Evolutionary conservation across 768 basidiomycete species (phyloP), one percentile per base, ranked within the genome.

Genomic region (Rhizopogon rudus): DNA sequence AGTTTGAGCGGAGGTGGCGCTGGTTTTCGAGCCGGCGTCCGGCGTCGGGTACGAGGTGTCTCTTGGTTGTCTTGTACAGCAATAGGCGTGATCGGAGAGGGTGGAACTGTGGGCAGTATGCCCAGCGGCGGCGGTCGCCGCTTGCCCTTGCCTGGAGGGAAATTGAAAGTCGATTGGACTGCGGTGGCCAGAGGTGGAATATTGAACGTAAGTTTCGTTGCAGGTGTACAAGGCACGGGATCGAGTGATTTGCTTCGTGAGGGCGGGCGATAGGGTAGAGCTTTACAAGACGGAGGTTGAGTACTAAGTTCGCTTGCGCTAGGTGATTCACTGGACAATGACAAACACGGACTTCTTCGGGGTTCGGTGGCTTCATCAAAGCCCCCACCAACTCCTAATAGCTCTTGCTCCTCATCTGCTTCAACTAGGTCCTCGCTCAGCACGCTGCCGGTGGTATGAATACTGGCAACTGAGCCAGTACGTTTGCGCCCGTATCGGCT

Each of bases 401-500:
- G 72, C 55, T 84, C 86, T 46, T 81, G 71, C 65, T 92, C 88
- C 65, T 92, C 90, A 20, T 91, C 88, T 59, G 88, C 88, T 63
- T 91, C 91, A 9, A 92, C 81, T 8, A 91, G 80, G 51, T 92
- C 78, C 66, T 92, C 90, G 64, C 88, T 91, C 42, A 90, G 67
- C 41, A 87, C 72, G 66, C 90, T 92, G 61, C 80, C 80, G 40
- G 69, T 77, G 1, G 88, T 89, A 59, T 72, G 73, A 63, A 79
- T 82, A 63, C 88, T 91, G n/a, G 87, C 84, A 43, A 85, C 76
- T 14, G 90, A 92, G 2, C 81, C 87, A 7, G 87, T 78, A 44
- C 90, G 86, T 65, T 84, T 87, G 59, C 88, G 84, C 40, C 77
- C 79, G 63, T 84, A 89, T 49, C 82, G 83, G 59, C 67, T 81